Percentiles rank a stretch among this genome's conserved stretches.
phyloP scores from a whole-genome alignment of 1,284 basidiomycete species.

The Lignosus rhinocerotis region DNA sequence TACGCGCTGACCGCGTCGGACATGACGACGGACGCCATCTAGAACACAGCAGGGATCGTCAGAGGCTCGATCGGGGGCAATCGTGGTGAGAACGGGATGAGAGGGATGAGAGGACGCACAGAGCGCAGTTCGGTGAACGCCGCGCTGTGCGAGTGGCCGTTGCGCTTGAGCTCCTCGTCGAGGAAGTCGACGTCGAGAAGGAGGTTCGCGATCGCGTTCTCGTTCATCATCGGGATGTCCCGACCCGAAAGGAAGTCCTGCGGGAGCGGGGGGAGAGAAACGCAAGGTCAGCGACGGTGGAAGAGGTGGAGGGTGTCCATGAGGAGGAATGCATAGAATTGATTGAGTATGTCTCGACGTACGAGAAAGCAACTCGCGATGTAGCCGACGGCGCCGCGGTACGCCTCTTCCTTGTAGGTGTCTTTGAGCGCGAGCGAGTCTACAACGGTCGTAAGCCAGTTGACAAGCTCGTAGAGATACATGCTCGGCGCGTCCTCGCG shows the following conservation, averaged over 20 bases:
- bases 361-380: constrained; percentile 90
- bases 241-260: constrained; percentile 80
- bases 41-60: constrained; percentile 8
- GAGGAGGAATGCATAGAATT: background rate
- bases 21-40: constrained; percentile 82
- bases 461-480: constrained; percentile 93
- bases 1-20: constrained; percentile 78
- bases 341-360: background rate
- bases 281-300: constrained; percentile 7
- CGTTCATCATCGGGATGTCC: constrained; percentile 82
- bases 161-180: constrained; percentile 76
- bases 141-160: constrained; percentile 67
- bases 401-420: constrained; percentile 85
- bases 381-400: constrained; percentile 81
- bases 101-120: constrained; percentile 47
- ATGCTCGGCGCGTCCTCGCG: constrained; percentile 80
- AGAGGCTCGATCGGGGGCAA: constrained; percentile 6
- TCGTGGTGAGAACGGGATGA: constrained; percentile 6
- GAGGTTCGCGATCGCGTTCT: constrained; percentile 84
- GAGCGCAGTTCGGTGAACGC: constrained; percentile 82
- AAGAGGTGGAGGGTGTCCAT: too few relatives aligned
- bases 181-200: constrained; percentile 84
- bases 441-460: constrained; percentile 96
- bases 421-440: constrained; percentile 89
- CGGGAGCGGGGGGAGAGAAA: constrained; percentile 3